A percentile compares a stretch with the other conserved stretches of the same genome.
Conservation (phyloP, 2,329 filamentous ascomycete species). For the Aspergillus awamori region DNA sequence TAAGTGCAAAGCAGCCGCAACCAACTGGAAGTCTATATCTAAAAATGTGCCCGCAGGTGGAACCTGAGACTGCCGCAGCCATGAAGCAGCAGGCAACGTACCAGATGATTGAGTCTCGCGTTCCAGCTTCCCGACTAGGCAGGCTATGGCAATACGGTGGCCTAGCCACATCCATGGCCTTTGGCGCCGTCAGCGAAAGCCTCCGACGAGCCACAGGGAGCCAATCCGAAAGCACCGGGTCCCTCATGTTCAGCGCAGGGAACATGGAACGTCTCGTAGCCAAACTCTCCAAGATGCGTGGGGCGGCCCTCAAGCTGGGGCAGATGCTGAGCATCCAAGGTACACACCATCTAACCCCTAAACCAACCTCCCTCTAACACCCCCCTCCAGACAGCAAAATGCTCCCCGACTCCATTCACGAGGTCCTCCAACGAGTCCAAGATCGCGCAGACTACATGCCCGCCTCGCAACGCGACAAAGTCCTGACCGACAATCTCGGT, state of each 20-base stretch:
- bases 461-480: conserved; percentile 83
- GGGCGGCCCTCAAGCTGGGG: conserved; percentile 92
- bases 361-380: conserved; percentile 3
- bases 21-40: conserved; percentile 7
- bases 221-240: conserved; percentile 62
- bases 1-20: conserved; percentile 12
- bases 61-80: conserved; percentile 22
- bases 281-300: conserved; percentile 93
- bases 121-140: conserved; percentile 83
- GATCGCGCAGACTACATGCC: conserved; percentile 99
- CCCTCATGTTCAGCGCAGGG: conserved; percentile 79
- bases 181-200: conserved; percentile 84
- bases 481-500: conserved; percentile 78
- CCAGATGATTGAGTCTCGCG: conserved; percentile 81
- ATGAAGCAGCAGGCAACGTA: conserved; percentile 53
- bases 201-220: conserved; percentile 78
- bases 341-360: conserved; percentile 24
- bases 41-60: conserved; percentile 16
- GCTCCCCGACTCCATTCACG: conserved; percentile 82
- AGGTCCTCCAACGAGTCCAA: conserved; percentile 90
- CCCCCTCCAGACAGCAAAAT: conserved; percentile 74
- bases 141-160: conserved; percentile 94
- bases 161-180: conserved; percentile 91
- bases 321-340: conserved; percentile 97
- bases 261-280: conserved; percentile 94